phyloP scores from a whole-genome alignment of 1,284 basidiomycete species.

The Ceratobasidium sp. region DNA sequence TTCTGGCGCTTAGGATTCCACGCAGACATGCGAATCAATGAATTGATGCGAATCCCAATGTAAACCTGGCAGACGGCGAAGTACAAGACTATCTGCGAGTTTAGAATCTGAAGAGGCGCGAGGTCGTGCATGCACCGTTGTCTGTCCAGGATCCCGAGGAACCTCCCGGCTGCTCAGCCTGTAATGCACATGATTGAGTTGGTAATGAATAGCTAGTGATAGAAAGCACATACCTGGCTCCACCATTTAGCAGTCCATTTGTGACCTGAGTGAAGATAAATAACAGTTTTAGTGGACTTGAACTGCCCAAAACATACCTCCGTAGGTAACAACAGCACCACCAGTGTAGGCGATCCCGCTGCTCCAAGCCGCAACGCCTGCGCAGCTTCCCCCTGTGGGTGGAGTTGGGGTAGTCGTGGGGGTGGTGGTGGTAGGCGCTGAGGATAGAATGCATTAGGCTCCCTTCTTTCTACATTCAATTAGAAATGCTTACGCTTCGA shows the following conservation, averaged over 20 bases:
- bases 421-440: constrained; percentile 47
- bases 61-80: constrained; percentile 3
- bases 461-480: neutral
- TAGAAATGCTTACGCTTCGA: neutral
- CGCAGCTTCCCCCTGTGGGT: constrained; percentile 61
- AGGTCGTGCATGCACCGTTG: constrained; percentile 64
- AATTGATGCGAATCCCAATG: neutral
- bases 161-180: constrained; percentile 57
- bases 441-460: constrained; percentile 32
- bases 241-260: constrained; percentile 77
- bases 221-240: constrained; percentile 51
- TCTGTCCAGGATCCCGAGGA: constrained; percentile 72
- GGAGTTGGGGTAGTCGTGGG: constrained; percentile 49
- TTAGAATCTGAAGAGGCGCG: constrained; percentile 43
- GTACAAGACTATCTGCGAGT: neutral
- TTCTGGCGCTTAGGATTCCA: constrained; percentile 10
- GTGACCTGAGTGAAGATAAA: constrained; percentile 60
- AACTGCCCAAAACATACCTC: constrained; percentile 3
- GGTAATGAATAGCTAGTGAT: constrained; percentile 58
- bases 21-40: neutral
- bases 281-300: constrained; percentile 44
- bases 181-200: neutral
- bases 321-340: constrained; percentile 62
- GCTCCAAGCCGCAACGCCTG: constrained; percentile 68
- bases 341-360: constrained; percentile 64